phyloP scores from a whole-genome alignment of 345 rosid species.

The Pelargonium nanum region DNA sequence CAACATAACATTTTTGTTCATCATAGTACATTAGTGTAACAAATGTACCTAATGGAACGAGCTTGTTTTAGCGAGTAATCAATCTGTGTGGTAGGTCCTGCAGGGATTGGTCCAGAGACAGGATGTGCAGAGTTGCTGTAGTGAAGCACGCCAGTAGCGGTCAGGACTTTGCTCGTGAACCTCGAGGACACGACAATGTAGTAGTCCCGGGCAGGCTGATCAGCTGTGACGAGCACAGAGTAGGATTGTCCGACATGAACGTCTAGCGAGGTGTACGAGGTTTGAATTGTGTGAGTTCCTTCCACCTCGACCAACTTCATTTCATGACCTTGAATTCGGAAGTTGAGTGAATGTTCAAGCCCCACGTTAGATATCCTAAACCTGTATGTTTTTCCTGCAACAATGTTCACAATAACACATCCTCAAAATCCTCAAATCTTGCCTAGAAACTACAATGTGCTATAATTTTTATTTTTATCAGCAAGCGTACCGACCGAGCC shows the following conservation, averaged over 20 bases:
- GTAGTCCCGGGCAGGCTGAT: conserved; percentile 37
- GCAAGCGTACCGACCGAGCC: too few relatives aligned
- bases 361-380: conserved; percentile 41
- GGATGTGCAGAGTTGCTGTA: conserved; percentile 36
- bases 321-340: conserved; percentile 40
- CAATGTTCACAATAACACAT: neutral
- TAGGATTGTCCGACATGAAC: conserved; percentile 44
- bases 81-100: conserved; percentile 36
- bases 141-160: conserved; percentile 31
- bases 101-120: conserved; percentile 37
- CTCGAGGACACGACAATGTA: conserved; percentile 32
- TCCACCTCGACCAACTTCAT: conserved; percentile 41
- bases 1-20: too few relatives aligned
- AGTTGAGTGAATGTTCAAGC: conserved; percentile 31
- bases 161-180: conserved; percentile 26
- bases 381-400: conserved; percentile 46
- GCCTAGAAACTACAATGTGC: too few relatives aligned
- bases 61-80: conserved; percentile 45
- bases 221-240: conserved; percentile 42
- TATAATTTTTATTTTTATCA: too few relatives aligned
- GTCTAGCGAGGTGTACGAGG: conserved; percentile 35
- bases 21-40: too few relatives aligned
- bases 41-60: conserved; percentile 32
- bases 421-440: neutral
- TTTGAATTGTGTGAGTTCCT: conserved; percentile 40